Base-by-base conservation (phyloP, 176 grass and related monocot genomes). In the Eleusine indica region DNA sequence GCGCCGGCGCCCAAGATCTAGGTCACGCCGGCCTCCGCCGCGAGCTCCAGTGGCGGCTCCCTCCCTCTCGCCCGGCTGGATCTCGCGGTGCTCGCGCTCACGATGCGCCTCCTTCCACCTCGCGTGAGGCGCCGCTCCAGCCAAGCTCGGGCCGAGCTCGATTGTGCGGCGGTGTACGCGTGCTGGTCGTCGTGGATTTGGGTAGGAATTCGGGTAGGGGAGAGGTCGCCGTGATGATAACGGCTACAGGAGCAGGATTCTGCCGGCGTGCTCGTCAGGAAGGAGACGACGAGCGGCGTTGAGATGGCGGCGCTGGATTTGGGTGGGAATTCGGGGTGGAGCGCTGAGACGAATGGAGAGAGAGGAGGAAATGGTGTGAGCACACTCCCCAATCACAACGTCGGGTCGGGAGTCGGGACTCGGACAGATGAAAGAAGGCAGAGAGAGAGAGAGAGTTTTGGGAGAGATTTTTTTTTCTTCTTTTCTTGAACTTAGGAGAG, bases 311-410 rank as follows among this genome's bases (percentile, higher is more conserved):
- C 68, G 60, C 48, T 16, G 68, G 68, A 68, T 79, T 88, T n/a
- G 57, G 21, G 19, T 79, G 68, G 80, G 74, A 79, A 73, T 67
- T 83, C 17, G 39, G 75, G 32, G 38, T 68, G 75, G 75, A 69
- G 57, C 67, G 10, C 25, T 66, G 58, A 32, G 30, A 58, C 37
- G 80, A 53, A 75, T 61, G 73, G 40, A 54, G 68, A 68, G 40
- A 40, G 38, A 72, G 57, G 67, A 79, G 58, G 75, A 88, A 83
- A 83, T 88, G 67, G 74, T 78, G 80, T 72, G 46, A 78, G 72
- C 71, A 71, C 79, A 60, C 57, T 60, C 28, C 28, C 76, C 68
- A 79, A 83, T 88, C 57, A 77, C 80, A 65, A 39, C 80, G 86
- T 71, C 57, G 39, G 68, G 53, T 32, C 68, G 14, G 80, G 32